These are phyloP conservation scores for Asterophora parasitica DNA, from an alignment of 768 basidiomycete genomes.

Conservation along the genomic window DNA sequence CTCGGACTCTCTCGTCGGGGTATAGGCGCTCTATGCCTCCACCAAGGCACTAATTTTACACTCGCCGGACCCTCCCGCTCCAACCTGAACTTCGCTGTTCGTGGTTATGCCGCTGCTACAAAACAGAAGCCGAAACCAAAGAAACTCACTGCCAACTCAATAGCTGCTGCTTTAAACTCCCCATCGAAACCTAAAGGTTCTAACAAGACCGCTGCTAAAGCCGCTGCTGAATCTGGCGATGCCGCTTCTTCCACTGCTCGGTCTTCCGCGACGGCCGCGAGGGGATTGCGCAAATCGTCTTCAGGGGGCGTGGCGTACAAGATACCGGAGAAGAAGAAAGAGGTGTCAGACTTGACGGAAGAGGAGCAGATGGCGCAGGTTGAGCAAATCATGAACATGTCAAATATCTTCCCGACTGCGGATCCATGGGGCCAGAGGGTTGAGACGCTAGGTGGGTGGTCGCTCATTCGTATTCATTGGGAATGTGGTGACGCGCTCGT, in stretches of 20 bases:
- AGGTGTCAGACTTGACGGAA: conserved; percentile 17
- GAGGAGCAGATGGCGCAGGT: conserved; percentile 33
- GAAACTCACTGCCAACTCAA: not conserved
- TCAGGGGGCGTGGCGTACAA: conserved; percentile 7
- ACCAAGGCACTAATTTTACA: conserved; percentile 6
- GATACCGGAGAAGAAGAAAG: conserved; percentile 13
- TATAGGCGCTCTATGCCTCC: conserved; percentile 11
- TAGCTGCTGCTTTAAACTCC: not conserved
- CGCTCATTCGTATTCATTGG: not conserved
- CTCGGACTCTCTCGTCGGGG: conserved; percentile 15
- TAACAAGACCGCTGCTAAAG: not conserved
- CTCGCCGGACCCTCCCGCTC: conserved; percentile 9
- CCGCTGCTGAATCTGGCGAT: not conserved
- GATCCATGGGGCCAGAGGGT: conserved; percentile 40
- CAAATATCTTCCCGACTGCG: conserved; percentile 29
- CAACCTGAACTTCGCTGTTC: not conserved
- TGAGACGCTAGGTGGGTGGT: conserved; percentile 34
- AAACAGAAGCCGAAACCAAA: conserved; percentile 13
- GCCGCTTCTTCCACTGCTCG: not conserved
- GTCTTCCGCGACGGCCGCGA: not conserved
- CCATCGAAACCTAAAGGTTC: not conserved
- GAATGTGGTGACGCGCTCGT: not conserved
- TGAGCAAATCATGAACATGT: conserved; percentile 30
- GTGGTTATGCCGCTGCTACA: conserved; percentile 10
- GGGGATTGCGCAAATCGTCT: not conserved